Conservation (phyloP, 768 basidiomycete genomes). For the Kwoniella mangroviensis region DNA sequence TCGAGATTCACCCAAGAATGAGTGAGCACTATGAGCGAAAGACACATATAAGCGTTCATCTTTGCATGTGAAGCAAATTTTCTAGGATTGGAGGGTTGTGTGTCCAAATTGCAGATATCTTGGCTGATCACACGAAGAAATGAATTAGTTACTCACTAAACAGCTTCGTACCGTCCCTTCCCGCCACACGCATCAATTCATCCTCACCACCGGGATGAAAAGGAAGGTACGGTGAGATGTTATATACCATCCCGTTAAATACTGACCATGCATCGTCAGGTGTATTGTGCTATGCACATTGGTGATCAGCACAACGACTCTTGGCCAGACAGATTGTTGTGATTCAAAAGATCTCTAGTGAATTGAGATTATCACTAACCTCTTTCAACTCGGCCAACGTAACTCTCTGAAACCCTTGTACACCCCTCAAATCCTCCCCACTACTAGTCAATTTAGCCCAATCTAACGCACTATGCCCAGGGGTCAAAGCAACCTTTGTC, state of each 20-base stretch:
- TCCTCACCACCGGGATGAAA: conserved; percentile 95
- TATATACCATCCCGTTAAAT: conserved; percentile 92
- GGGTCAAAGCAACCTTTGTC: conserved; percentile 83
- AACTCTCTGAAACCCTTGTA: conserved; percentile 46
- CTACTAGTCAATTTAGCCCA: conserved; percentile 88
- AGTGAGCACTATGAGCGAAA: conserved; percentile 67
- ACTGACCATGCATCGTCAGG: conserved; percentile 90
- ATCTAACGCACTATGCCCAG: conserved; percentile 88
- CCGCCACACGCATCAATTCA: conserved; percentile 92
- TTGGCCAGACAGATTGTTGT: neutral
- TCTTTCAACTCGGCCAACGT: conserved; percentile 41
- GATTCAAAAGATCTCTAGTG: neutral
- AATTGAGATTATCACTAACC: conserved; percentile 23
- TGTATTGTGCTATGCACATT: conserved; percentile 67
- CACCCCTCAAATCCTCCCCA: conserved; percentile 76
- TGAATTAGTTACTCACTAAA: conserved; percentile 69
- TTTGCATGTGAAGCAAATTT: too few species aligned
- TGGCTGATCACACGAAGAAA: neutral
- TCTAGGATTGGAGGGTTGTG: too few species aligned
- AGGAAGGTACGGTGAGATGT: conserved; percentile 85
- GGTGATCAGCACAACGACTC: neutral
- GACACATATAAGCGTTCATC: neutral
- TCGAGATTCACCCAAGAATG: conserved; percentile 98
- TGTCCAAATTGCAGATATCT: too few species aligned
- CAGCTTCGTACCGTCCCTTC: conserved; percentile 89